These are phyloP conservation scores for Teunomyces pallodes DNA, from an alignment of 805 yeast genomes.

Conservation along the genomic window DNA sequence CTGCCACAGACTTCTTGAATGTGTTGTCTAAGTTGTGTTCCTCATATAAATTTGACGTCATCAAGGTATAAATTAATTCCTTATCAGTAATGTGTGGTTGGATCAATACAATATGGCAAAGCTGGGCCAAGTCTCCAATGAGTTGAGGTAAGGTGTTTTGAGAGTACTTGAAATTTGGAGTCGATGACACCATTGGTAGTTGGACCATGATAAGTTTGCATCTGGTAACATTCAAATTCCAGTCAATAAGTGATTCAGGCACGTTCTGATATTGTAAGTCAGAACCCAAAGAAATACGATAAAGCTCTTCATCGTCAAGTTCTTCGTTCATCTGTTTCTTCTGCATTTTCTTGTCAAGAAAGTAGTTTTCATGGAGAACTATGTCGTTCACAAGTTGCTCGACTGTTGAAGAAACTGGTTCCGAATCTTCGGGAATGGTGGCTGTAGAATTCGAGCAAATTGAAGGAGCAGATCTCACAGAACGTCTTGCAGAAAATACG, in stretches of 20 bases:
- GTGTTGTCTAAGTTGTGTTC: slow-evolving; percentile 46
- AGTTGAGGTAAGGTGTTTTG: slow-evolving; percentile 35
- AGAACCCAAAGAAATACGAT: slow-evolving; percentile 40
- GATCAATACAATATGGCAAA: slow-evolving; percentile 38
- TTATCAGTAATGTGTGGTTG: slow-evolving; percentile 42
- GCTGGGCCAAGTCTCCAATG: slow-evolving; percentile 41
- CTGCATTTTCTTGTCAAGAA: slow-evolving; percentile 12
- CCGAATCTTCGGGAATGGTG: slow-evolving; percentile 45
- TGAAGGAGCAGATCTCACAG: slow-evolving; percentile 44
- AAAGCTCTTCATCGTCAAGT: slow-evolving; percentile 26
- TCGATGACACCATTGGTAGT: slow-evolving; percentile 36
- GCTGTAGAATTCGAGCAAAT: slow-evolving; percentile 41
- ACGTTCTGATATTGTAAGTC: slow-evolving; percentile 36
- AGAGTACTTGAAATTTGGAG: slow-evolving; percentile 35
- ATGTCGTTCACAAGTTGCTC: slow-evolving; percentile 45
- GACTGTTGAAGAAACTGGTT: slow-evolving; percentile 40
- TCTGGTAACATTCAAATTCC: slow-evolving; percentile 52
- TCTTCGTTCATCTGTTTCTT: slow-evolving; percentile 13
- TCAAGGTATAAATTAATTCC: slow-evolving; percentile 40
- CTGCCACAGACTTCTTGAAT: slow-evolving; percentile 48
- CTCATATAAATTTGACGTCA: slow-evolving; percentile 42
- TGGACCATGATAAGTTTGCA: slow-evolving; percentile 43
- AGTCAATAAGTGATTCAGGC: slow-evolving; percentile 45
- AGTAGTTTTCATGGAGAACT: slow-evolving; percentile 34
- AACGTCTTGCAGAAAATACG: slow-evolving; percentile 36